Base-by-base conservation (phyloP, 1,139 yeast genomes). In the Protomyces arabidopsidicola region DNA sequence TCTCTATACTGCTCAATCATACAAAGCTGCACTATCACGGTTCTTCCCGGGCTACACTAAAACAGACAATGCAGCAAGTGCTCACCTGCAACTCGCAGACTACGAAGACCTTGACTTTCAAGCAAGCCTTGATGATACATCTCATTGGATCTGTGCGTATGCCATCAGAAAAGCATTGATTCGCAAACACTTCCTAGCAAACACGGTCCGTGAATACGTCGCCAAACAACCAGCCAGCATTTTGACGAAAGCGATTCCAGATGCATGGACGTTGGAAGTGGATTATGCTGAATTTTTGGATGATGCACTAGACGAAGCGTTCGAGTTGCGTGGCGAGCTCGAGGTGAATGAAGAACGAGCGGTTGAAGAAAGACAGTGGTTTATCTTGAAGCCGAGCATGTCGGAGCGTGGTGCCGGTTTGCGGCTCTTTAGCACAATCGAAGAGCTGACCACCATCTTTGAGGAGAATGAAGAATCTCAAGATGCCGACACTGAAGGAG, bases 341-440 rank as follows among this genome's bases (percentile, higher is more conserved):
- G 86, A 87, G 63, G 72, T 75, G 4, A 84, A 83, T 48, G 66
- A 52, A 10, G 58, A 53, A n/a, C 34, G 51, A n/a, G 53, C 34
- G 22, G 81, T 79, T n/a, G 65, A 64, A 18, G 68, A 66, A 16
- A 58, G 67, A 16, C 83, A 81, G 68, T 82, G 86, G 63, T 93
- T 95, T 91, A 93, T 93, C 58, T 78, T 93, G 71, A 93, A 93
- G 72, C 98, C 98, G 12, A 85, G 96, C 69, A 90, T 93, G 97
- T 87, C 96, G 71, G 98, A 93, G 72, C 86, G 93, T 72, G 98
- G 97, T 10, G 97, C 93, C 73, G 98, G 98, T 0, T 90, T 93
- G 54, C 78, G 97, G 57, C 75, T 93, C 0, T 93, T 93, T 76
- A 80, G 80, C 63, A 86, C 91, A 0, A 78, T 90, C 39, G 88